A percentile compares a stretch with the other conserved stretches of the same genome.
Conservation (phyloP, 257 asterid genomes). For the Echium plantagineum region DNA sequence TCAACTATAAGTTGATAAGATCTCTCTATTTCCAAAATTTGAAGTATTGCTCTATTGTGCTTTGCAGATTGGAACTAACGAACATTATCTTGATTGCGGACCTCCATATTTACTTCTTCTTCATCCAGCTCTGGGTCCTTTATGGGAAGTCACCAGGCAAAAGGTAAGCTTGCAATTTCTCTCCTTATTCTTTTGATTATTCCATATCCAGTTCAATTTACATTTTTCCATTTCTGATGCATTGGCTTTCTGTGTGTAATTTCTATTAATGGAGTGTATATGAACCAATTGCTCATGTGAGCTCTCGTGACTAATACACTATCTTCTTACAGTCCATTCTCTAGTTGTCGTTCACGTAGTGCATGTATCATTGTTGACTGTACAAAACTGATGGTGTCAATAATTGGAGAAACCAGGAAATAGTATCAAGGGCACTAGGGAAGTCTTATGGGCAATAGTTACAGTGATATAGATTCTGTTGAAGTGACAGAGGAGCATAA, state of each 20-base stretch:
- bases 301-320: not conserved
- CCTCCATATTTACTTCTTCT: conserved; percentile 92
- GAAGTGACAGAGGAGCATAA: too few relatives aligned
- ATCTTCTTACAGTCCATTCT: not conserved
- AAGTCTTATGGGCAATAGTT: too few relatives aligned
- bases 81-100: conserved; percentile 63
- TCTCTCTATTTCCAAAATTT: conserved; percentile 3
- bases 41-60: conserved; percentile 5
- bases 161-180: conserved; percentile 33
- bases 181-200: not conserved
- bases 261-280: not conserved
- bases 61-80: conserved; percentile 66
- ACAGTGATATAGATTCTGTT: too few relatives aligned
- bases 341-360: not conserved
- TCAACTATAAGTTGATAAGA: conserved; percentile 1
- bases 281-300: not conserved
- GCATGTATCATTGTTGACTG: not conserved
- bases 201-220: not conserved
- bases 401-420: too few relatives aligned
- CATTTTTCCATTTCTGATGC: not conserved
- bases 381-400: too few relatives aligned
- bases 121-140: conserved; percentile 98
- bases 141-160: conserved; percentile 92
- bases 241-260: not conserved
- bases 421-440: too few relatives aligned